Base-by-base conservation (phyloP, 257 asterid species). In the Leptodermis oblonga region DNA sequence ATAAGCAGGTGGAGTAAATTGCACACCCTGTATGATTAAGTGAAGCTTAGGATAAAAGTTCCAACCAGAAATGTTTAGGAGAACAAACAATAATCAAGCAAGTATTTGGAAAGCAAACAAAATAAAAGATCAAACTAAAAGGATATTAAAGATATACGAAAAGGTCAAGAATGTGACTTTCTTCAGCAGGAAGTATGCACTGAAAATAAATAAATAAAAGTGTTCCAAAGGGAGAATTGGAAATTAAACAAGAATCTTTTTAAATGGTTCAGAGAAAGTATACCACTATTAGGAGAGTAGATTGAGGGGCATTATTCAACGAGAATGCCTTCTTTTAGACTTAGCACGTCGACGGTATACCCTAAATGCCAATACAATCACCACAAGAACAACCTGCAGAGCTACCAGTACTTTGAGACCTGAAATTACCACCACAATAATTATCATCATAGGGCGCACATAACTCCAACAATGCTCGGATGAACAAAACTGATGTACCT, bases 331-430 rank as follows among this genome's bases (percentile, higher is more conserved):
- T 83, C 87, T 81, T 81, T 86, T 86, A 15, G 76, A 77, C 77
- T 82, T 89, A 65, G 52, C 41, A 34, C 79, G 84, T 37, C 83
- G 68, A 49, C 76, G 78, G 60, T 71, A 69, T 48, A 75, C 74
- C 65, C 81, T 69, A 42, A 70, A 76, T 67, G 74, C 84, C 72
- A 86, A 37, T 60, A 82, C 56, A 70, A 76, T 18, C 68, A 83
- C 63, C 68, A 84, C 76, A 78, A 84, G 22, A 62, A 67, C 78
- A 20, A 80, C 83, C 76, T 91, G 92, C 80, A 89, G 77, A 72
- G 79, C 75, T 70, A 82, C 76, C 69, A 87, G 65, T 48, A 76
- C 77, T 90, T 86, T 87, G 79, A 89, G 74, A 73, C 96, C 96
- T 89, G 88, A 71, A 83, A 78, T 60, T 43, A 68, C 54, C 41